Evolutionary conservation across 208 protist species (phyloP).

Genomic region (Phytomonas serpens): DNA sequence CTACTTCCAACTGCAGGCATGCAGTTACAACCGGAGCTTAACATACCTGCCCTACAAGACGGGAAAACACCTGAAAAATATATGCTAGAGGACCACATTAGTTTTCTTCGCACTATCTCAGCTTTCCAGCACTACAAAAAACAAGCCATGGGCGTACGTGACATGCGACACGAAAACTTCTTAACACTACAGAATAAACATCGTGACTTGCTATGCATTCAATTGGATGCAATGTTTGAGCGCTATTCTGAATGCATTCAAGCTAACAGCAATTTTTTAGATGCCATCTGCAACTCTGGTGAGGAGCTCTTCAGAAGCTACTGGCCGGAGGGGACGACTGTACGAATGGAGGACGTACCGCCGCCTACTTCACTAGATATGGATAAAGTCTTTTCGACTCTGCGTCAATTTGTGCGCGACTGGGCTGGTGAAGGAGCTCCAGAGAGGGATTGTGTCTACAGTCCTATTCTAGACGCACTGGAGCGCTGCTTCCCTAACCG

Average conservation of each 20-base stretch:
- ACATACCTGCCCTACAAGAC: neutral
- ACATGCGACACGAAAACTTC: slow-evolving; percentile 74
- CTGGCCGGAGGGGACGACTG: slow-evolving; percentile 79
- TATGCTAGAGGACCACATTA: slow-evolving; percentile 82
- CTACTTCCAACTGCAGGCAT: neutral
- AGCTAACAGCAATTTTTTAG: slow-evolving; percentile 75
- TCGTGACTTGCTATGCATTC: slow-evolving; percentile 59
- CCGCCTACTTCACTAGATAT: slow-evolving; percentile 80
- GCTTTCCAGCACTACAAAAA: slow-evolving; percentile 73
- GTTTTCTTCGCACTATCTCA: slow-evolving; percentile 78
- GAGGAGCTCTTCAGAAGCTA: slow-evolving; percentile 83
- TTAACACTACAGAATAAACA: slow-evolving; percentile 70
- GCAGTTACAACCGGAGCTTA: neutral
- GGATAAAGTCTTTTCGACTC: slow-evolving; percentile 93
- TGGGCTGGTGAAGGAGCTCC: slow-evolving; percentile 88
- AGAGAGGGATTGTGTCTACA: slow-evolving; percentile 90
- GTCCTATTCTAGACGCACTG: slow-evolving; percentile 79
- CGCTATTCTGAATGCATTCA: slow-evolving; percentile 75
- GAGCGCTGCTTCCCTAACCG: slow-evolving; percentile 67
- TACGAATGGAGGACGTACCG: slow-evolving; percentile 59
- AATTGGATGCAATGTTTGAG: slow-evolving; percentile 67
- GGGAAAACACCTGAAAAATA: slow-evolving; percentile 21
- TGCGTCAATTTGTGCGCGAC: slow-evolving; percentile 95
- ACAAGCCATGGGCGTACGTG: slow-evolving; percentile 58
- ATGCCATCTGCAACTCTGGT: slow-evolving; percentile 73